Evolutionary conservation across 495 filamentous ascomycete species (phyloP).

Genomic region (Penicillium dipodomyicola): DNA sequence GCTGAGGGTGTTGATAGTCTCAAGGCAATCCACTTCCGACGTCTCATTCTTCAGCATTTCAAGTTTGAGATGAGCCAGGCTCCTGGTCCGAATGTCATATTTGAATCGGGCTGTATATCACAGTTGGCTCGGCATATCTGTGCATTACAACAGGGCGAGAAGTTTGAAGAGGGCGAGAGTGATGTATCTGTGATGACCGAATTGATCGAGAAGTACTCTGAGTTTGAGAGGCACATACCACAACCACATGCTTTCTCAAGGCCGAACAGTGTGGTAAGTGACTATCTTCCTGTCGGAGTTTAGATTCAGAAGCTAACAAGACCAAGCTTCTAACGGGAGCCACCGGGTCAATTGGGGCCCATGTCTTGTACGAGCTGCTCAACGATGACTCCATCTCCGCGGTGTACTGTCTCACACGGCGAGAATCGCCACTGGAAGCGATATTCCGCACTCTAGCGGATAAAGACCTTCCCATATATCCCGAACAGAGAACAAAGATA

Average conservation of each 20-base stretch:
- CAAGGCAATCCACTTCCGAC: conserved; percentile 56
- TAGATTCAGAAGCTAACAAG: conserved; percentile 5
- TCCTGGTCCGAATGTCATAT: conserved; percentile 49
- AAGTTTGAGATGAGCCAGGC: conserved; percentile 29
- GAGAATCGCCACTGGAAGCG: conserved; percentile 26
- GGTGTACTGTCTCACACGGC: conserved; percentile 55
- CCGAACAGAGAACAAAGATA: conserved; percentile 36
- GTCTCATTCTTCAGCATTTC: conserved; percentile 48
- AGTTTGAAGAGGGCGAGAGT: conserved; percentile 19
- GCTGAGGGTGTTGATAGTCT: conserved; percentile 58
- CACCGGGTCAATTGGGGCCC: conserved; percentile 58
- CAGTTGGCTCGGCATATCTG: conserved; percentile 48
- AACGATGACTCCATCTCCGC: conserved; percentile 39
- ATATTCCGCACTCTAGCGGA: conserved; percentile 33
- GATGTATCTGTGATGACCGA: conserved; percentile 39
- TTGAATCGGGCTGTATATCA: conserved; percentile 48
- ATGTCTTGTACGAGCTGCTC: conserved; percentile 50
- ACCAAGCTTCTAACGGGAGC: conserved; percentile 56
- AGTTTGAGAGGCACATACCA: conserved; percentile 40
- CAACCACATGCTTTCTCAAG: conserved; percentile 19
- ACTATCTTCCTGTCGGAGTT: background rate
- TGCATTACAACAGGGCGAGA: conserved; percentile 36
- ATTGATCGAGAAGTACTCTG: conserved; percentile 51
- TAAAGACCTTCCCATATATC: conserved; percentile 30
- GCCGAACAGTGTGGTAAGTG: conserved; percentile 43